These are phyloP conservation scores for Solanum dulcamara DNA, from an alignment of 257 asterid species.

Conservation along the genomic window DNA sequence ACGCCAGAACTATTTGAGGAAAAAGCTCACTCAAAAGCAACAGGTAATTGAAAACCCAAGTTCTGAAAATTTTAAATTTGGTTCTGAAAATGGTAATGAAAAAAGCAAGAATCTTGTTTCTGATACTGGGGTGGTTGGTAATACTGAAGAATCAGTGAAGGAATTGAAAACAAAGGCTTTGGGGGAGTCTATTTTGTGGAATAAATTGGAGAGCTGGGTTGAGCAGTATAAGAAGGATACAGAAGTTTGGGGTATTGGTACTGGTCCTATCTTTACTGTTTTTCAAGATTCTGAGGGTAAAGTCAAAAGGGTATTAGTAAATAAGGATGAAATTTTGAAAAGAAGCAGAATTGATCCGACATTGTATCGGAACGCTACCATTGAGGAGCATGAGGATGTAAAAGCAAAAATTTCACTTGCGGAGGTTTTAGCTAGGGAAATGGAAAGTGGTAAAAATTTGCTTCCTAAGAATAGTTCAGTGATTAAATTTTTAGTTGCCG, in stretches of 20 bases:
- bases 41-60: slow-evolving; percentile 40
- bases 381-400: slow-evolving; percentile 32
- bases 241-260: slow-evolving; percentile 80
- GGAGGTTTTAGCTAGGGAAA: slow-evolving; percentile 54
- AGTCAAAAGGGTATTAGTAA: slow-evolving; percentile 58
- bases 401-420: slow-evolving; percentile 52
- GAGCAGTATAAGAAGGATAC: slow-evolving; percentile 71
- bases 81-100: slow-evolving; percentile 1
- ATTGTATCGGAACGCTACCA: slow-evolving; percentile 15
- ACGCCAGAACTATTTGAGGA: slow-evolving; percentile 69
- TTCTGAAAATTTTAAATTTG: slow-evolving; percentile 18
- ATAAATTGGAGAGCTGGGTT: slow-evolving; percentile 70
- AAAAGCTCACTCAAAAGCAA: slow-evolving; percentile 37
- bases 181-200: slow-evolving; percentile 52
- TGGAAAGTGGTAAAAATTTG: slow-evolving; percentile 50
- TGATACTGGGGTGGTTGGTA: not conserved
- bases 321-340: slow-evolving; percentile 67
- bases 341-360: slow-evolving; percentile 38
- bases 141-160: slow-evolving; percentile 2
- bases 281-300: slow-evolving; percentile 50
- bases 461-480: slow-evolving; percentile 55
- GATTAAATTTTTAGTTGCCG: slow-evolving; percentile 40
- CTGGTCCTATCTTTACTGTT: slow-evolving; percentile 57
- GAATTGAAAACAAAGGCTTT: slow-evolving; percentile 21
- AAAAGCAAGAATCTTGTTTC: slow-evolving; percentile 15